These are phyloP conservation scores for Penicillium steckii DNA, from an alignment of 495 filamentous ascomycete genomes.

Conservation along the genomic window DNA sequence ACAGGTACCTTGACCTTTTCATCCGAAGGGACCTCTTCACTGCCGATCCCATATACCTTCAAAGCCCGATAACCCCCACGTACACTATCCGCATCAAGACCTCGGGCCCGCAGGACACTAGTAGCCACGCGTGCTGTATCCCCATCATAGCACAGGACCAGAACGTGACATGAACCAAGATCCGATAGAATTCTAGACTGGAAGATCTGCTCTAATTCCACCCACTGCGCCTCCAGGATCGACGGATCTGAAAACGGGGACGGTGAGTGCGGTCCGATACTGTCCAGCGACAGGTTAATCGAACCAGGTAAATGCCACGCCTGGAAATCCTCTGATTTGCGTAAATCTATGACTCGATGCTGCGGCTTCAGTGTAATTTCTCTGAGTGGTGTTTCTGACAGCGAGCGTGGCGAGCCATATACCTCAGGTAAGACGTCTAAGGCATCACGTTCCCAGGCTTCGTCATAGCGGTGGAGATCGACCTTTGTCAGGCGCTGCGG, in stretches of 20 bases:
- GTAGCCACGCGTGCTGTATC: slow-evolving; percentile 54
- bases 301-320: slow-evolving; percentile 45
- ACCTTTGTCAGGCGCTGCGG: slow-evolving; percentile 45
- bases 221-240: slow-evolving; percentile 46
- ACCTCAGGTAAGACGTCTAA: slow-evolving; percentile 38
- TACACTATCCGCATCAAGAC: slow-evolving; percentile 49
- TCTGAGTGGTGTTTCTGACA: slow-evolving; percentile 21
- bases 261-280: slow-evolving; percentile 26
- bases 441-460: slow-evolving; percentile 48
- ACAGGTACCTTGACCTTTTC: slow-evolving; percentile 9
- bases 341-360: slow-evolving; percentile 41
- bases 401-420: slow-evolving; percentile 26
- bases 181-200: slow-evolving; percentile 22
- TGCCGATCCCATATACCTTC: slow-evolving; percentile 29
- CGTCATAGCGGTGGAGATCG: slow-evolving; percentile 54
- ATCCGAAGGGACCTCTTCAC: slow-evolving; percentile 1
- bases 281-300: slow-evolving; percentile 41
- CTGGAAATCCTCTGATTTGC: slow-evolving; percentile 38
- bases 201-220: slow-evolving; percentile 42
- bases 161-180: slow-evolving; percentile 33
- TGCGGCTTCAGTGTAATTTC: slow-evolving; percentile 26
- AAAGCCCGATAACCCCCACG: slow-evolving; percentile 42
- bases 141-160: slow-evolving; percentile 54
- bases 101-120: slow-evolving; percentile 50
- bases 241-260: slow-evolving; percentile 46